Evolutionary conservation across 176 grass and related monocot species (phyloP), one percentile per base, ranked within the genome.

Genomic region (Aegilops umbellulata): DNA sequence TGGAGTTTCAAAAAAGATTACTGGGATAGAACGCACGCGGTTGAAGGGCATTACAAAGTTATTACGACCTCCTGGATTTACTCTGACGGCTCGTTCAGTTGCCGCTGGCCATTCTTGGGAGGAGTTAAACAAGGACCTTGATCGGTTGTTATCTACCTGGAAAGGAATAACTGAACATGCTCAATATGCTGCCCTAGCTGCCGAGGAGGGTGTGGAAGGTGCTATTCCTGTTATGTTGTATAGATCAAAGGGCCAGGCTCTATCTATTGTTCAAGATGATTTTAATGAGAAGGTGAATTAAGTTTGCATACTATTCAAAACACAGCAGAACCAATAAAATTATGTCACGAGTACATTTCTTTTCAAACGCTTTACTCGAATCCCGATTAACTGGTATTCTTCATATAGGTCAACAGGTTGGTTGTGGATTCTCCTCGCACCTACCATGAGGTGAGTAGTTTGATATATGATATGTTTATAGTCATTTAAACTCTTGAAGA

Each of bases 341-440:
- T 79, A 83, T 74, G 22, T 69, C 46, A 80, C 74, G 1, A 13
- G 44, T 80, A 58, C 46, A 44, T 74, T 63, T 83, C 73, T 84
- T 83, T 78, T 84, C 71, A 90, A 77, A 34, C 71, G 35, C 26
- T 76, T 84, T 39, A 73, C 83, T 58, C 62, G 22, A 81, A 46
- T 84, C 34, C 32, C 79, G 46, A 70, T 85, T 83, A 77, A 65
- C 41, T 81, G 27, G 7, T 67, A 39, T 88, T 76, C 47, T 89
- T 49, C 35, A 70, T 26, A 86, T 83, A 98, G 96, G 93, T 98
- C 34, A 89, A 94, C 67, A 92, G 83, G 57, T 77, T 98, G 90
- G 90, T 95, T 76, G 91, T 98, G 78, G 96, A 98, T 86, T 98
- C 96, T 90, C 91, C 93, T 94, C 93, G 88, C 80, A 94, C 88